Base-by-base conservation (phyloP, 2,329 filamentous ascomycete genomes). In the Penicillium sp. region DNA sequence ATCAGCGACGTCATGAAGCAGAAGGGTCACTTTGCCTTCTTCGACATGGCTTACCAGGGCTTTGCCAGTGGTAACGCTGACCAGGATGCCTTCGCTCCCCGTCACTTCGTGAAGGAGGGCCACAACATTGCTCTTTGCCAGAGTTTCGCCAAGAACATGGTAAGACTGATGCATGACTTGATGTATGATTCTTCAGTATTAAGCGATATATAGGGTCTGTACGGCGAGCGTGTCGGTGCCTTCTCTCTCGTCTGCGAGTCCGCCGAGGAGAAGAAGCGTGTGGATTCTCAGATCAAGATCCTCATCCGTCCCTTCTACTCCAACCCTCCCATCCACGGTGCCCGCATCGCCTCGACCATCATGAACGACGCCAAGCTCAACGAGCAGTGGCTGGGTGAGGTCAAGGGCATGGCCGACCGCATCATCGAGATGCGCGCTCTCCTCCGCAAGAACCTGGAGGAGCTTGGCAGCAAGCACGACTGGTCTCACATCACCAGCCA, bases 71-170 rank as follows among this genome's bases (percentile, higher is more conserved):
- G 91, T 61, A 82, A 95, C 74, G 93, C 87, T 57, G 82, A 94
- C 77, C 84, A 84, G 72, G 91, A 98, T 69, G 93, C 93, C 57
- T 97, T 91, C 69, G 88, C 93, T 54, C 80, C 97, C 60, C 84
- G 93, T 61, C 79, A 96, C 79, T 98, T 98, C 71, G 83, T 96
- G 69, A 80, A 88, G 75, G 77, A 96, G 75, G 91, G 91, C 64
- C 89, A 95, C 77, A 82, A 88, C 68, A 82, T 93, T 67, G 84
- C 83, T 67, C 82, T 97, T 56, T 85, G 87, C 64, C 91, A 96
- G 77, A 93, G 87, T 47, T 97, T 97, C 72, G 91, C 91, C 70
- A 97, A 97, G 85, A 98, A 98, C 81, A 97, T 98, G n/a, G n/a
- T n/a, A n/a, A n/a, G n/a, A n/a, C n/a, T n/a, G n/a, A n/a, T n/a